Base-by-base conservation (phyloP, 2,329 filamentous ascomycete genomes). In the Emericellopsis cladophorae region DNA sequence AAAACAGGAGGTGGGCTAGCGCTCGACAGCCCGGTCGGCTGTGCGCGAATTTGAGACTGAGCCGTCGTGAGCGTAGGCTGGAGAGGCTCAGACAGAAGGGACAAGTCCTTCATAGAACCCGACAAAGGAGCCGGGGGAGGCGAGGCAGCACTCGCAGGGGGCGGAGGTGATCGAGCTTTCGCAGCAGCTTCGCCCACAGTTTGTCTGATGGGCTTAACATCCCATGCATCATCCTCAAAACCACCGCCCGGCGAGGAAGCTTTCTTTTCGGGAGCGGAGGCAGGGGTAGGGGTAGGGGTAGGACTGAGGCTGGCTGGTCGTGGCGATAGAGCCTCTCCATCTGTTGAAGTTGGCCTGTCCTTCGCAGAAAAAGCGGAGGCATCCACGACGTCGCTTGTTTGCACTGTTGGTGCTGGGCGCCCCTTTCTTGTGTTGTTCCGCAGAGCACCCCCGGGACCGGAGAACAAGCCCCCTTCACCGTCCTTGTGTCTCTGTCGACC, bases 211-310 rank as follows among this genome's bases (percentile, higher is more conserved):
- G 87, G 85, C 64, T 95, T 95, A 39, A 95, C 82, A 53, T 93
- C 86, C 92, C 92, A 98, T 8, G 92, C 92, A 65, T 96, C 87
- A 54, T 96, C 92, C 40, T 98, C 92, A 54, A 96, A 96, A 3
- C 86, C 86, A 14, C 41, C 37, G 16, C 36, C 40, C n/a, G 38
- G 7, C 15, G 31, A 31, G 8, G 40, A n/a, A 4, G 22, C 18
- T 16, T 38, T 18, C 39, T 42, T 43, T 10, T 49, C 42, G 39
- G 54, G 57, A 31, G 54, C 49, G 11, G 45, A 44, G 53, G 58
- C 45, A 52, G 59, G 29, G 5, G 52, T 44, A 15, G 59, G 29
- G 5, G 52, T 44, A 15, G 45, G 6, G n/a, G 7, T 16, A 34
- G 37, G 36, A 29, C 40, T 36, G 9, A 15, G 11, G 23, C 22